These are phyloP conservation scores for Rhodamnia rubescens DNA, from an alignment of 345 rosid species.

Conservation along the genomic window DNA sequence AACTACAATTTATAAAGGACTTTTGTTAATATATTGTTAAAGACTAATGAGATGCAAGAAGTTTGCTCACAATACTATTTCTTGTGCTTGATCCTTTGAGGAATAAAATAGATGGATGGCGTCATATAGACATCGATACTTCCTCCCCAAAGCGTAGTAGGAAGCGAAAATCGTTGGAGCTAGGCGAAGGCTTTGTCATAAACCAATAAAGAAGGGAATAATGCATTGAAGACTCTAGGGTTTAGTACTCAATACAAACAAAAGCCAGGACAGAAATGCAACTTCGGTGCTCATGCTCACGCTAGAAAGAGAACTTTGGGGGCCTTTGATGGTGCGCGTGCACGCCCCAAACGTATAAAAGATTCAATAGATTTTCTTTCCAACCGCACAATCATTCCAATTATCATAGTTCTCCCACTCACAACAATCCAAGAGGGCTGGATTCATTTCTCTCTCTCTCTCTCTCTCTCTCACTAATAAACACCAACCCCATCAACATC, in stretches of 20 bases:
- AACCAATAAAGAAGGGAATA: background rate
- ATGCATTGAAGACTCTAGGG: background rate
- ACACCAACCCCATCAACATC: background rate
- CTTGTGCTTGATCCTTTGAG: background rate
- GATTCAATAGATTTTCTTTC: background rate
- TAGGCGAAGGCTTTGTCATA: background rate
- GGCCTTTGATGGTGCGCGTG: background rate
- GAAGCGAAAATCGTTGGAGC: background rate
- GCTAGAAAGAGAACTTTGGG: background rate
- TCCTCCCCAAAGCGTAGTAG: background rate
- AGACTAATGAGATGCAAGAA: background rate
- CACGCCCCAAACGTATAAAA: background rate
- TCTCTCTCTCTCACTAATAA: background rate
- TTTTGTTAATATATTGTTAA: too few relatives aligned
- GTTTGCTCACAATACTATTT: background rate
- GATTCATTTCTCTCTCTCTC: background rate
- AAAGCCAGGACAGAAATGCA: background rate
- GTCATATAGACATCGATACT: background rate
- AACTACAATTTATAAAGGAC: too few relatives aligned
- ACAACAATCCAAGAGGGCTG: background rate
- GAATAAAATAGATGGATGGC: background rate
- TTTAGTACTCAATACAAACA: background rate
- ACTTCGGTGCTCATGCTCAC: constrained; percentile 2
- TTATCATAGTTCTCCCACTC: background rate
- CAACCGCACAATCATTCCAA: constrained; percentile 1